Conservation (phyloP, 225 moss, liverwort and hornwort species). For the Takakia lepidozioides region DNA sequence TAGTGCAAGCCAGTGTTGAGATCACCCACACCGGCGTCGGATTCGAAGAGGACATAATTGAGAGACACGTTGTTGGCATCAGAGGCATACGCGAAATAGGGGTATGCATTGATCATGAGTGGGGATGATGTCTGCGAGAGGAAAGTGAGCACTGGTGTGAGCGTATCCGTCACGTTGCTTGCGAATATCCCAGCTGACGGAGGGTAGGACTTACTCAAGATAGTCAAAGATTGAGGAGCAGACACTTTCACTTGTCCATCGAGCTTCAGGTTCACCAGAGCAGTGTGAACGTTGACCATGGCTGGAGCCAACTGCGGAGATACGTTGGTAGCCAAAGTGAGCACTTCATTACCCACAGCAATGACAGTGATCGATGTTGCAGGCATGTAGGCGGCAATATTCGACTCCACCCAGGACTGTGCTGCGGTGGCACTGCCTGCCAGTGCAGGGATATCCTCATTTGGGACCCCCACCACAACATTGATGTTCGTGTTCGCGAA, state of each 20-base stretch:
- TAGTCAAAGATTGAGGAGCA: constrained; percentile 53
- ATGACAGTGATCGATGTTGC: constrained; percentile 38
- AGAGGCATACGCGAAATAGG: constrained; percentile 41
- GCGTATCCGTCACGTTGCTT: constrained; percentile 24
- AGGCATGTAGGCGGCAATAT: constrained; percentile 60
- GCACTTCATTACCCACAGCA: constrained; percentile 67
- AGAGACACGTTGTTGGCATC: constrained; percentile 45
- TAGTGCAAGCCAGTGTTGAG: constrained; percentile 45
- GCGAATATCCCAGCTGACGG: constrained; percentile 51
- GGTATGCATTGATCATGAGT: constrained; percentile 45
- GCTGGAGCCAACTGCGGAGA: constrained; percentile 52
- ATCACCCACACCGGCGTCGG: constrained; percentile 44
- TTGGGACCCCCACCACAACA: constrained; percentile 52
- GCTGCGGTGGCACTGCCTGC: constrained; percentile 48
- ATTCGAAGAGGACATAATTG: constrained; percentile 29
- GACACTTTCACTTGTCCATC: constrained; percentile 50
- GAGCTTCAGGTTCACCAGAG: constrained; percentile 59
- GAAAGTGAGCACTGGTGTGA: constrained; percentile 24
- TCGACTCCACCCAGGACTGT: constrained; percentile 65
- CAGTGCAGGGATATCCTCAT: constrained; percentile 49
- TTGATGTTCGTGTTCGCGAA: constrained; percentile 49
- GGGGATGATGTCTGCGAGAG: constrained; percentile 16
- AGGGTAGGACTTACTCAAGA: constrained; percentile 51
- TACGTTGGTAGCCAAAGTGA: constrained; percentile 36
- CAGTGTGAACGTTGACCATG: constrained; percentile 70